Base-by-base conservation (phyloP, 2,329 filamentous ascomycete species). In the Colletotrichum orbiculare region DNA sequence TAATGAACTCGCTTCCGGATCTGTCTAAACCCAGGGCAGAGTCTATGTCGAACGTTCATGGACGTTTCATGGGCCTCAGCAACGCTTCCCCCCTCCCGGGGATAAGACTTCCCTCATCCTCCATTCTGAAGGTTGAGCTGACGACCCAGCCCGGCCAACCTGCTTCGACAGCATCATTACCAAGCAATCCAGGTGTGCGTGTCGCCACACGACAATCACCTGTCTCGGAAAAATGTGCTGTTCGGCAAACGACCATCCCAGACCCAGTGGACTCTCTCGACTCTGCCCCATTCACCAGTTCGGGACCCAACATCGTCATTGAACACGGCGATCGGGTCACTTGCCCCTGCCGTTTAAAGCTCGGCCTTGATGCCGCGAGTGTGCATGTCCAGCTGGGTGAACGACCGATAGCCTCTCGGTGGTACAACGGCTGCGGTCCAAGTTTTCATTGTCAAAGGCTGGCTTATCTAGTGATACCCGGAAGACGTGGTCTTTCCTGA, bases 161-260 rank as follows among this genome's bases (percentile, higher is more conserved):
- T 4, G 3, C 13, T 8, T 52, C 34, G 4, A 8, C 12, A 7
- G 2, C 15, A 9, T 39, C 35, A 8, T 52, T n/a, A 3, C 48
- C 48, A 39, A 52, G 38, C 5, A 52, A 11, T n/a, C 48, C 17
- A 10, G 39, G 25, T 4, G 2, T 38, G 2, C 48, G 9, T 2
- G 25, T 12, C 13, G 7, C 15, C 11, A 39, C 48, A 25, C 2
- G 4, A 11, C 39, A 25, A 1, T 52, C n/a, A 3, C 48, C 48
- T 4, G 13, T 8, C n/a, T 52, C 48, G 2, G 48, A 0, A 10
- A 10, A 17, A 52, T 5, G 48, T 38, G 7, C 48, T 2, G 8
- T 52, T 52, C 6, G 48, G 48, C 6, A 52, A 25, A 9, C 35
- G 48, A 9, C 48, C 48, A 10, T 52, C 48, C 48, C 48, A 52